phyloP scores from a whole-genome alignment of 2,329 filamentous ascomycete genomes.

The Curvularia spicifera region DNA sequence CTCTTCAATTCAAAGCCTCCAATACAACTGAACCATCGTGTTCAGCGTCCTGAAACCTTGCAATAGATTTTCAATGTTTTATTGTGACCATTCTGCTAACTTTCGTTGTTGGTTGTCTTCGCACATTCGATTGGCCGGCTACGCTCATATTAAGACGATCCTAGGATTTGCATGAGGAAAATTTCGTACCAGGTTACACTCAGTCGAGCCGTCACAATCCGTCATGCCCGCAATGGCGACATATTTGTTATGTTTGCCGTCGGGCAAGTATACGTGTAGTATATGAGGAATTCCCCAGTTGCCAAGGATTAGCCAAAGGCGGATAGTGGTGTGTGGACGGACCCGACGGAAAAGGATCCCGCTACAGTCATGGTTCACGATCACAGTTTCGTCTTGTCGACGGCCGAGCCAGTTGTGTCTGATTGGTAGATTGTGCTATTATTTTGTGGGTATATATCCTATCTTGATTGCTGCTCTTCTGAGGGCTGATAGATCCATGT shows the following conservation, averaged over 20 bases:
- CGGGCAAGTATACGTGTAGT: not conserved
- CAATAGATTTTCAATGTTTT: not conserved
- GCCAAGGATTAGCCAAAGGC: not conserved
- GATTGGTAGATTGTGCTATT: not conserved
- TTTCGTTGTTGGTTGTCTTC: not conserved
- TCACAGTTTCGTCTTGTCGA: not conserved
- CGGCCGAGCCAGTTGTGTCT: not conserved
- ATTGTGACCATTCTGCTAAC: not conserved
- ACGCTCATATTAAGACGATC: not conserved
- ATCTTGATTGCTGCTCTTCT: not conserved
- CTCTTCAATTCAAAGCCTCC: not conserved
- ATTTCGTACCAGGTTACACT: not conserved
- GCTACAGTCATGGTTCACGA: not conserved
- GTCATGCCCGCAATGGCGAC: not conserved
- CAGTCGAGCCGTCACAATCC: not conserved
- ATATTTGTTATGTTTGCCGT: not conserved
- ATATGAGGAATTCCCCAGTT: not conserved
- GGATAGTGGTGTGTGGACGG: not conserved
- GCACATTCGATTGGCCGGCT: not conserved
- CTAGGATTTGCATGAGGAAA: not conserved
- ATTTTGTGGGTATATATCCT: not conserved
- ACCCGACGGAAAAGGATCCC: conserved; percentile 1
- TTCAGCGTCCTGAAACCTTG: not conserved
- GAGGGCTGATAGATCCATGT: not conserved
- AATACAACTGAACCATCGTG: not conserved